A percentile compares a stretch with the other conserved stretches of the same genome.
Evolutionary conservation across 1,284 basidiomycete genomes (phyloP).

Genomic region (Leccinum colubrinum): DNA sequence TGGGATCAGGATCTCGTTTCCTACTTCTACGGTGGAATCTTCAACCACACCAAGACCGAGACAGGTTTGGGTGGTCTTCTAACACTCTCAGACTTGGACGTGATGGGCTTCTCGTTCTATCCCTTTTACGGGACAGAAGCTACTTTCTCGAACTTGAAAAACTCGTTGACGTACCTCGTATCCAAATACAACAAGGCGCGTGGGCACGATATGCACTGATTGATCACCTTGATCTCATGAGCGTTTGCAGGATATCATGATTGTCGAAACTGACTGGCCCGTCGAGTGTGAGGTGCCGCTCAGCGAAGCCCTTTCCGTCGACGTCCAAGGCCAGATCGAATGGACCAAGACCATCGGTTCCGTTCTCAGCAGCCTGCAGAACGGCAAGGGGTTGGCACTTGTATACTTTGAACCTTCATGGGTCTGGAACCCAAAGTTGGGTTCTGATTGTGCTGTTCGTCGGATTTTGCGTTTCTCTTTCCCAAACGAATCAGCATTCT

Average conservation of each 20-base stretch:
- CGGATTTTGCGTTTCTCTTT: neutral
- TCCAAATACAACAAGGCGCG: constrained; percentile 15
- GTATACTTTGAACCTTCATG: constrained; percentile 16
- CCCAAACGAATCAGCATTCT: neutral
- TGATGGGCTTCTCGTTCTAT: constrained; percentile 14
- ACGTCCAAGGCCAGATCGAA: constrained; percentile 6
- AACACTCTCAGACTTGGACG: constrained; percentile 7
- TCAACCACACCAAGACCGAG: neutral
- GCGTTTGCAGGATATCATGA: constrained; percentile 13
- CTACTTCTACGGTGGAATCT: constrained; percentile 13
- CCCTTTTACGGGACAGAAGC: constrained; percentile 10
- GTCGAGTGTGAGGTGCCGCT: constrained; percentile 6
- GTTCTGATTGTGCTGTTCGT: constrained; percentile 13
- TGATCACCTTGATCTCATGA: constrained; percentile 1
- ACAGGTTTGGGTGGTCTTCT: constrained; percentile 3
- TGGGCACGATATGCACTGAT: neutral
- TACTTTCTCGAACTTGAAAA: constrained; percentile 9
- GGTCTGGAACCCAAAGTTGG: constrained; percentile 4
- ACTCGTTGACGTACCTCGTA: constrained; percentile 2
- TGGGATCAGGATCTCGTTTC: constrained; percentile 7
- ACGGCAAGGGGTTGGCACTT: constrained; percentile 10
- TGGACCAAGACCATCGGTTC: constrained; percentile 2
- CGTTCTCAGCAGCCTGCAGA: constrained; percentile 1
- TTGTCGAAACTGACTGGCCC: constrained; percentile 18
- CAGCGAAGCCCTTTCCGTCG: constrained; percentile 12